A percentile compares a stretch with the other conserved stretches of the same genome.
phyloP scores from a whole-genome alignment of 2,329 filamentous ascomycete species.

The Curvularia sp. region DNA sequence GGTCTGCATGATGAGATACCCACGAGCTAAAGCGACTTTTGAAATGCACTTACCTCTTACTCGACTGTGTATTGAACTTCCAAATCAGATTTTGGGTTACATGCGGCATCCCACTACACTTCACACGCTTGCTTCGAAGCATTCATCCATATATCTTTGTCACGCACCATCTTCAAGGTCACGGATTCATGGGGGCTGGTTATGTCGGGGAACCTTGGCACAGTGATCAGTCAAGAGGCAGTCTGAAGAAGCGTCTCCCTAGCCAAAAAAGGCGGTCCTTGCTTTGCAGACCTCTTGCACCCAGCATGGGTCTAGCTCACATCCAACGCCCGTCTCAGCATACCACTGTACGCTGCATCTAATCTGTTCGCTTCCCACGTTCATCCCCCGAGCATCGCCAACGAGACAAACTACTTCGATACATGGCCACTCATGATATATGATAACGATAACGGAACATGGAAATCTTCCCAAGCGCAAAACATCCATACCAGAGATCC shows the following conservation, averaged over 20 bases:
- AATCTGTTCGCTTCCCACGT: neutral
- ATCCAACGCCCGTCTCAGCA: neutral
- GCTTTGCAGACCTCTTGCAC: neutral
- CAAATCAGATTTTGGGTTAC: neutral
- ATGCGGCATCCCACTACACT: neutral
- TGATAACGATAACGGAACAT: neutral
- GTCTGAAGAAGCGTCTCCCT: neutral
- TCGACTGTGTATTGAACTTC: neutral
- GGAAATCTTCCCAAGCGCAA: no score
- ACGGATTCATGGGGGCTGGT: no score
- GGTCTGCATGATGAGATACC: constrained; percentile 3
- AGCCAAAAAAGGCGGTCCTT: neutral
- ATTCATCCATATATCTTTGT: no score
- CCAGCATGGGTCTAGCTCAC: neutral
- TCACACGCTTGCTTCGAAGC: neutral
- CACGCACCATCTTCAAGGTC: no score
- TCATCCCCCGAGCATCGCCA: no score
- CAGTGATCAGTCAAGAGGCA: neutral
- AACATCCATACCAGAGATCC: no score
- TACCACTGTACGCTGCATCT: neutral
- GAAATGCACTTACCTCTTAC: neutral
- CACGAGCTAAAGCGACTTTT: constrained; percentile 2
- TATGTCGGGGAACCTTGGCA: neutral
- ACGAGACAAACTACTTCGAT: no score
- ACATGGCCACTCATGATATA: no score